Evolutionary conservation across 257 asterid species (phyloP).

Genomic region (Solanum lignicaule): DNA sequence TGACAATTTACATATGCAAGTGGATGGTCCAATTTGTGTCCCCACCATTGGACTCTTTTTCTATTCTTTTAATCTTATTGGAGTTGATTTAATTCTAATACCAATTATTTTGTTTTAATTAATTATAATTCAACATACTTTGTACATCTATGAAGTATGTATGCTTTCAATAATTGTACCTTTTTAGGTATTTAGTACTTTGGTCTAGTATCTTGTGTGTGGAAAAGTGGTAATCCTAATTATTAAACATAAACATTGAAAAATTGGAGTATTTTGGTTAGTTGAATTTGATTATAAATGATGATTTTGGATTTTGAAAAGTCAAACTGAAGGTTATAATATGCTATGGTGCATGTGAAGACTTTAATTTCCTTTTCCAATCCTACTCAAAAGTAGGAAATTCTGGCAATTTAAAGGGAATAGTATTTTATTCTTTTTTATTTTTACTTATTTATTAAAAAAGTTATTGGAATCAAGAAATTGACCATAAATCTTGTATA

Average conservation of each 20-base stretch:
- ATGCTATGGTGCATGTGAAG: not conserved
- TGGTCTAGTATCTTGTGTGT: not conserved
- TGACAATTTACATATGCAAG: constrained; percentile 12
- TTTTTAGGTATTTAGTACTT: not conserved
- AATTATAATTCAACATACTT: not conserved
- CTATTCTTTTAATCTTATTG: not conserved
- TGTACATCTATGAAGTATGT: not conserved
- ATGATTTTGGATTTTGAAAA: not conserved
- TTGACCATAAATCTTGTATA: not conserved
- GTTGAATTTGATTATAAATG: not conserved
- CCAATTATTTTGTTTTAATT: not conserved
- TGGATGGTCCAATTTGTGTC: constrained; percentile 9
- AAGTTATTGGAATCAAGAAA: not conserved
- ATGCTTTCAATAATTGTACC: not conserved
- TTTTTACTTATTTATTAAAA: not conserved
- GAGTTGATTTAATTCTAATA: not conserved
- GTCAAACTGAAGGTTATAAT: not conserved
- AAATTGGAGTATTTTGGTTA: not conserved
- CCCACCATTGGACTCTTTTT: not conserved
- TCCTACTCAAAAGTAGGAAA: not conserved
- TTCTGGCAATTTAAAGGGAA: not conserved
- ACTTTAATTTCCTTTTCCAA: not conserved
- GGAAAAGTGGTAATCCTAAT: not conserved
- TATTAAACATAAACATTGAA: not conserved
- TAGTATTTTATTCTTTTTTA: not conserved